These are phyloP conservation scores for Crucihimalaya himalaica DNA, from an alignment of 345 rosid genomes.

Conservation along the genomic window DNA sequence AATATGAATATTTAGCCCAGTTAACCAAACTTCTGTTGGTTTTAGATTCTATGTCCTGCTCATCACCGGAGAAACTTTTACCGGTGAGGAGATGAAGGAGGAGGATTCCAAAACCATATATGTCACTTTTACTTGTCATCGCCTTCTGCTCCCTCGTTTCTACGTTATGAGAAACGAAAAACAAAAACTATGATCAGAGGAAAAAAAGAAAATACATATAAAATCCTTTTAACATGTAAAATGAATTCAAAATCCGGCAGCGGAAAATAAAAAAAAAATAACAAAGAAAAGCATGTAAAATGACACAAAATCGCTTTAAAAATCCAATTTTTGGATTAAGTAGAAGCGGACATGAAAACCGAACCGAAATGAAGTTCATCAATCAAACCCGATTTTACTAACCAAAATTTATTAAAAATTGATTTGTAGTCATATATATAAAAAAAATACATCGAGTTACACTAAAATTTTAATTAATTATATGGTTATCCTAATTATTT, in stretches of 20 bases:
- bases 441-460: neutral
- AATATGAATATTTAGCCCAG: slow-evolving; percentile 77
- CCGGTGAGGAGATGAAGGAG: slow-evolving; percentile 74
- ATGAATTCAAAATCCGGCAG: too few relatives aligned
- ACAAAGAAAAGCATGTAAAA: too few relatives aligned
- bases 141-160: slow-evolving; percentile 62
- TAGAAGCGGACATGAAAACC: neutral
- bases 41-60: slow-evolving; percentile 64
- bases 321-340: neutral
- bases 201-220: neutral
- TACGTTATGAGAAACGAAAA: slow-evolving; percentile 23
- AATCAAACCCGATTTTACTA: neutral
- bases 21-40: slow-evolving; percentile 54
- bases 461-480: neutral
- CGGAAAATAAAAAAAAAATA: too few relatives aligned
- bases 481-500: neutral
- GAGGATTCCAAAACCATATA: slow-evolving; percentile 67
- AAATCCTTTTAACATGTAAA: neutral
- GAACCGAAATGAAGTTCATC: neutral
- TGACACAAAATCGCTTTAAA: neutral
- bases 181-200: neutral
- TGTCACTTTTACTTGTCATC: slow-evolving; percentile 60
- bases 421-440: neutral
- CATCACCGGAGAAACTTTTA: slow-evolving; percentile 42
- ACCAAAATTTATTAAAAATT: neutral